Conservation (phyloP, 2,329 filamentous ascomycete genomes). For the Knoxdaviesia proteae region DNA sequence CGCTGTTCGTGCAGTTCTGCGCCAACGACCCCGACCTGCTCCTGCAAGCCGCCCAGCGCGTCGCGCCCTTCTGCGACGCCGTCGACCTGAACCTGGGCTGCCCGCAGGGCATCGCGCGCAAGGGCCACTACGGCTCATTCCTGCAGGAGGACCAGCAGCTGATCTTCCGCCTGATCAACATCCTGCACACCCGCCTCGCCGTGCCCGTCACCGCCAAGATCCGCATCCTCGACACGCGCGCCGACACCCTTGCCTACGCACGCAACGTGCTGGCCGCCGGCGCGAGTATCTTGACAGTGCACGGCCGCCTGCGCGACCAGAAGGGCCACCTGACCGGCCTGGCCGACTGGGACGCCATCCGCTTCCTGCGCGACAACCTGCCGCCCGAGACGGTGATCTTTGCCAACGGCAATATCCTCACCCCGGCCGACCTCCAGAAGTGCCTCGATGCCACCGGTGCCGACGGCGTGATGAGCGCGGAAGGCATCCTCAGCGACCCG, state of each 20-base stretch:
- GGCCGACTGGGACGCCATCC: constrained; percentile 77
- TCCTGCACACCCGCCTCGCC: constrained; percentile 54
- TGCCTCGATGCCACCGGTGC: constrained; percentile 72
- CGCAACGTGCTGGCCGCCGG: constrained; percentile 70
- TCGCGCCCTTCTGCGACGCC: constrained; percentile 77
- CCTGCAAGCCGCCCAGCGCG: constrained; percentile 56
- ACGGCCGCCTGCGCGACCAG: constrained; percentile 73
- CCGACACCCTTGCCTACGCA: constrained; percentile 76
- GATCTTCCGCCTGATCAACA: constrained; percentile 65
- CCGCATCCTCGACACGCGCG: constrained; percentile 65
- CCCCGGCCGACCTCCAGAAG: constrained; percentile 51
- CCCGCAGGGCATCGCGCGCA: constrained; percentile 82
- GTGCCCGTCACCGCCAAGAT: constrained; percentile 93
- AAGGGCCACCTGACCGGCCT: constrained; percentile 90
- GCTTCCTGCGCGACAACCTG: constrained; percentile 62
- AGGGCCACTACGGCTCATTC: constrained; percentile 84
- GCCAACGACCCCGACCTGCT: constrained; percentile 68
- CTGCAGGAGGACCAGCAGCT: constrained; percentile 80
- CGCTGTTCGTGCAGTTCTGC: constrained; percentile 92
- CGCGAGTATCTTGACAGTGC: constrained; percentile 82
- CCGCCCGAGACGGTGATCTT: constrained; percentile 83
- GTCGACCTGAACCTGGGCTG: constrained; percentile 92
- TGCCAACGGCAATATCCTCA: constrained; percentile 86
- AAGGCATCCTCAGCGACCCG: constrained; percentile 85
- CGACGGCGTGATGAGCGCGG: constrained; percentile 88